Evolutionary conservation across 495 filamentous ascomycete species (phyloP), one percentile per base, ranked within the genome.

Genomic region (Penicillium cataractarum): DNA sequence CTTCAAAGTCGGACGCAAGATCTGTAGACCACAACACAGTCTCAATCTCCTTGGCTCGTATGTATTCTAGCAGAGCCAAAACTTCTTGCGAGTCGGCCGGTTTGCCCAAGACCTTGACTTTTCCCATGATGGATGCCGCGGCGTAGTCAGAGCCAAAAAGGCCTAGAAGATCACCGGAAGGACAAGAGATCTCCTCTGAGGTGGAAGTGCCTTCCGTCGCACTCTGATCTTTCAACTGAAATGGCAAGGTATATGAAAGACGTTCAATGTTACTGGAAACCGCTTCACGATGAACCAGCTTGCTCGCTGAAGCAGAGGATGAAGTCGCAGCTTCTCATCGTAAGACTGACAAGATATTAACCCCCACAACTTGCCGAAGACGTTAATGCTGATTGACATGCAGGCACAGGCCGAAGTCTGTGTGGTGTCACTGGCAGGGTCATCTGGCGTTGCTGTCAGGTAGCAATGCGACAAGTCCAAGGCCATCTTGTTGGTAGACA

Each of bases 301-400:
- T 83, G 93, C 88, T 71, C 92, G 94, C 19, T 92, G 84, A 44
- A 93, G 89, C 2, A 91, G 90, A 63, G 96, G 96, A 0, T 89
- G 89, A 7, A 96, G 89, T 46, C 90, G 80, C 86, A 91, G 90
- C 10, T 87, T 86, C 49, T 83, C 82, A 4, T 89, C 88, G 67
- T 94, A 95, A 1, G 89, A 86, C 71, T 96, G 92, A 65, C 92
- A 97, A 10, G 89, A 83, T 33, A 96, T 89, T 31, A 96, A 78
- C 0, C 93, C 93, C 92, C 92, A 97, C 1, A 94, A 78, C 63
- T 95, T 90, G 57, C 83, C 80, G 71, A 95, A 96, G 0, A 90
- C 91, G 60, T 89, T 91, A 61, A 96, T 90, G 3, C 91, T 92
- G 63, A 97, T 93, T n/a, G 92, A 95, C 87, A 96, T 92, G 58